Conservation (phyloP, 192 early-diverging fungal species). For the Backusella parvicylindrica region DNA sequence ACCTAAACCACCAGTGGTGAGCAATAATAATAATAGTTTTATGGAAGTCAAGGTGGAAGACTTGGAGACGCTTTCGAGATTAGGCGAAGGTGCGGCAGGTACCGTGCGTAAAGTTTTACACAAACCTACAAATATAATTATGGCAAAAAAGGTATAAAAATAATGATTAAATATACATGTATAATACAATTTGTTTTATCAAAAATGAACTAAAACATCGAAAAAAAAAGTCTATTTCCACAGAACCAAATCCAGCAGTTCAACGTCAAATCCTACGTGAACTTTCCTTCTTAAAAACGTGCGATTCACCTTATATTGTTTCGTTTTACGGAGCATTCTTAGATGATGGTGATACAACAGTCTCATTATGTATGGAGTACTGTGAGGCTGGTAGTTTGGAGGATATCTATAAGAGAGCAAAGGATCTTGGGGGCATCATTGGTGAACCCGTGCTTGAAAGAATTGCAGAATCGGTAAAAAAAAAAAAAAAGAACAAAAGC, state of each 20-base stretch:
- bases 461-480: conserved; percentile 73
- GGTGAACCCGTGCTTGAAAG: conserved; percentile 85
- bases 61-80: conserved; percentile 66
- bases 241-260: conserved; percentile 60
- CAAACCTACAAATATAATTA: conserved; percentile 67
- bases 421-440: conserved; percentile 68
- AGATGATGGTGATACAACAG: conserved; percentile 69
- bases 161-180: background rate
- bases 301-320: conserved; percentile 91
- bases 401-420: conserved; percentile 77
- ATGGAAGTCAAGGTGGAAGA: conserved; percentile 55
- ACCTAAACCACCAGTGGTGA: background rate
- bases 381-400: conserved; percentile 93
- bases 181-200: background rate
- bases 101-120: conserved; percentile 88
- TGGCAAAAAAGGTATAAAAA: conserved; percentile 89
- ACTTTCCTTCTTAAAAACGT: conserved; percentile 84
- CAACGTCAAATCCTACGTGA: conserved; percentile 89
- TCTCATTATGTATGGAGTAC: conserved; percentile 97
- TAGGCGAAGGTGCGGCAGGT: conserved; percentile 89
- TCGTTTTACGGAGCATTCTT: conserved; percentile 92
- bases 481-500: background rate
- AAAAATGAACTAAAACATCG: too few relatives aligned
- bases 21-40: background rate
- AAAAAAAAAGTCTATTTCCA: conserved; percentile 50